Conservation (phyloP, 768 basidiomycete genomes). For the Ramaria rubella region DNA sequence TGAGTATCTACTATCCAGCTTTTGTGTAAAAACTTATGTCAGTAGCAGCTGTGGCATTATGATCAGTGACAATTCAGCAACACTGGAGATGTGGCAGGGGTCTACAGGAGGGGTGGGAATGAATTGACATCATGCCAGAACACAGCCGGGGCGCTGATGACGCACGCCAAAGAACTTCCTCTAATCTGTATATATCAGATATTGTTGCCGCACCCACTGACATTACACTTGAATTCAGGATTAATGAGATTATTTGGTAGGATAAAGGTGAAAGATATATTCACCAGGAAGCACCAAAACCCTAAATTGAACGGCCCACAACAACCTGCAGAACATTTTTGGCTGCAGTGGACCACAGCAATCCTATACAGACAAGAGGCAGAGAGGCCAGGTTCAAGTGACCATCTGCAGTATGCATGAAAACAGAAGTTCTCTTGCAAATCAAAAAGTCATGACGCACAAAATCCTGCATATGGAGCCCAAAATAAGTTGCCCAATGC, state of each 20-base stretch:
- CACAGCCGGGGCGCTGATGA: neutral
- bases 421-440: neutral
- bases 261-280: too few relatives aligned
- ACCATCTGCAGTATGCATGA: conserved; percentile 44
- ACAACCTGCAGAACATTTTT: conserved; percentile 41
- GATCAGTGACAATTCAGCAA: too few relatives aligned
- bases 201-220: conserved; percentile 47
- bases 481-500: conserved; percentile 44
- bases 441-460: conserved; percentile 25
- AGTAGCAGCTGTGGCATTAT: too few relatives aligned
- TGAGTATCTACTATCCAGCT: too few relatives aligned
- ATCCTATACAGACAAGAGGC: conserved; percentile 52
- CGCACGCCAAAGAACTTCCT: conserved; percentile 32
- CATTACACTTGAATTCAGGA: conserved; percentile 47
- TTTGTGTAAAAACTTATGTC: too few relatives aligned
- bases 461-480: conserved; percentile 46
- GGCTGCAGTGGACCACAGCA: conserved; percentile 51
- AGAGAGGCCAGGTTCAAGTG: conserved; percentile 55
- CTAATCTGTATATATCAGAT: conserved; percentile 24
- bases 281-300: conserved; percentile 49
- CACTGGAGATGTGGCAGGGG: too few relatives aligned
- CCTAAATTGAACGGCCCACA: conserved; percentile 58
- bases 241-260: too few relatives aligned
- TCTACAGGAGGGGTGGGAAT: too few relatives aligned
- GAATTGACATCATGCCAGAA: neutral